phyloP scores from a whole-genome alignment of 2,329 filamentous ascomycete genomes.

The Colletotrichum nymphaeae region DNA sequence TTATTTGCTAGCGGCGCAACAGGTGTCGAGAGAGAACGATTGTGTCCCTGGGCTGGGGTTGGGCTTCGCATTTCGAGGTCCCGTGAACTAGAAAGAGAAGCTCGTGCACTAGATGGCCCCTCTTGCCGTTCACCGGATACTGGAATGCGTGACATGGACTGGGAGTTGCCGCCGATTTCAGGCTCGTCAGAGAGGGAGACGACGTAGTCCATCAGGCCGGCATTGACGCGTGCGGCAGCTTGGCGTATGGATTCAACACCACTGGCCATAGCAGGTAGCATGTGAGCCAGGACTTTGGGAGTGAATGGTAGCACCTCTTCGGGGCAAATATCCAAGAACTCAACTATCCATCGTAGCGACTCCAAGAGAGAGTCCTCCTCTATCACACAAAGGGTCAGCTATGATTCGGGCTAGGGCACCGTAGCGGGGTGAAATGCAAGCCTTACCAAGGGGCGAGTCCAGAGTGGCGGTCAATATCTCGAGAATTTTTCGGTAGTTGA shows the following conservation, averaged over 20 bases:
- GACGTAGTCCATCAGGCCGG: conserved; percentile 92
- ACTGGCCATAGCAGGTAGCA: conserved; percentile 94
- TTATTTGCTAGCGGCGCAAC: conserved; percentile 51
- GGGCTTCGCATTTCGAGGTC: conserved; percentile 65
- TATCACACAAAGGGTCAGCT: conserved; percentile 44
- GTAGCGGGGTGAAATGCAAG: not conserved
- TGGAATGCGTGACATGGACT: conserved; percentile 54
- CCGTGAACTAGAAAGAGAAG: conserved; percentile 63
- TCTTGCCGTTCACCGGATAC: conserved; percentile 58
- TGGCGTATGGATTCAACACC: conserved; percentile 89
- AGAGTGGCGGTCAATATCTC: conserved; percentile 92
- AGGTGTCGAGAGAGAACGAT: conserved; percentile 58
- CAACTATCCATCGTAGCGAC: conserved; percentile 93
- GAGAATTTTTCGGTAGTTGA: conserved; percentile 91
- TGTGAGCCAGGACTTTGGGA: conserved; percentile 88
- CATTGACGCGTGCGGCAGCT: conserved; percentile 90
- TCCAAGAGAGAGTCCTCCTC: conserved; percentile 94
- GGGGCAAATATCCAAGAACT: conserved; percentile 96
- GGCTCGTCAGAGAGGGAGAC: conserved; percentile 85
- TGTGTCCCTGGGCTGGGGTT: conserved; percentile 58
- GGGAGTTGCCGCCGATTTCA: conserved; percentile 49
- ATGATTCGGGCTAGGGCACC: not conserved
- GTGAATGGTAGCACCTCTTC: conserved; percentile 97
- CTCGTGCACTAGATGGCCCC: conserved; percentile 60
- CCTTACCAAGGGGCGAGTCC: conserved; percentile 80